Evolutionary conservation across 441 rosid genomes (phyloP).

Genomic region (Pelargonium myrrhifolium): DNA sequence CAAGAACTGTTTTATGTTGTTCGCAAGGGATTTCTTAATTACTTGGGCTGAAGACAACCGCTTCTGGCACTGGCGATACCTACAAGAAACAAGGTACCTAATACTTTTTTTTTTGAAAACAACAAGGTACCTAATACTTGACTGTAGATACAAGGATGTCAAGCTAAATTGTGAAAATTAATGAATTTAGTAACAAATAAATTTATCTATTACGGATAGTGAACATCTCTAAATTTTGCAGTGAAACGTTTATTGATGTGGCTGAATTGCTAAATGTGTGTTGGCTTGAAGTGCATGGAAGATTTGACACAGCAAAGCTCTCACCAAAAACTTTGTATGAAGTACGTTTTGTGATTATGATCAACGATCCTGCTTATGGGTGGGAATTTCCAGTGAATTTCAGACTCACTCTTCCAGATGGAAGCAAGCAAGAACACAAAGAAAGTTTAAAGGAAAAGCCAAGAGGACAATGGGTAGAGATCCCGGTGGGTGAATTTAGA

Average conservation of each 20-base stretch:
- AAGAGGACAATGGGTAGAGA: conserved; percentile 47
- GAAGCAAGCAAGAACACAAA: conserved; percentile 30
- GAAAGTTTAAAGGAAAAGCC: conserved; percentile 30
- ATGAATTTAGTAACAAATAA: neutral
- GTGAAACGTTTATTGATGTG: conserved; percentile 28
- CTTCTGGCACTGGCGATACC: conserved; percentile 49
- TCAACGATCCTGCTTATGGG: conserved; percentile 41
- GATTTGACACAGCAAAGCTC: conserved; percentile 37
- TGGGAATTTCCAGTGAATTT: conserved; percentile 54
- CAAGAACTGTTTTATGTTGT: conserved; percentile 57
- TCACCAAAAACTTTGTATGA: conserved; percentile 41
- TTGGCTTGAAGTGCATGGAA: conserved; percentile 53
- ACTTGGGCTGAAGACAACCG: conserved; percentile 42
- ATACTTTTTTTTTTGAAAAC: no score
- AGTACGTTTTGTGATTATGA: conserved; percentile 39
- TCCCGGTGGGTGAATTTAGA: conserved; percentile 41
- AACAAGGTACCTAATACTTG: neutral
- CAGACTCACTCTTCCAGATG: conserved; percentile 41
- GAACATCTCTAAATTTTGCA: conserved; percentile 9
- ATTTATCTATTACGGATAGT: neutral
- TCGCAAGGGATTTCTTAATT: conserved; percentile 44
- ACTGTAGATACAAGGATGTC: neutral
- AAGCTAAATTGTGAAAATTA: neutral
- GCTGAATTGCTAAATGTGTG: conserved; percentile 45
- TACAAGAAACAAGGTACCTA: conserved; percentile 39